A percentile compares a stretch with the other conserved stretches of the same genome.
These are phyloP conservation scores for Lolium rigidum DNA, from an alignment of 176 grass and related monocot genomes.

Conservation along the genomic window DNA sequence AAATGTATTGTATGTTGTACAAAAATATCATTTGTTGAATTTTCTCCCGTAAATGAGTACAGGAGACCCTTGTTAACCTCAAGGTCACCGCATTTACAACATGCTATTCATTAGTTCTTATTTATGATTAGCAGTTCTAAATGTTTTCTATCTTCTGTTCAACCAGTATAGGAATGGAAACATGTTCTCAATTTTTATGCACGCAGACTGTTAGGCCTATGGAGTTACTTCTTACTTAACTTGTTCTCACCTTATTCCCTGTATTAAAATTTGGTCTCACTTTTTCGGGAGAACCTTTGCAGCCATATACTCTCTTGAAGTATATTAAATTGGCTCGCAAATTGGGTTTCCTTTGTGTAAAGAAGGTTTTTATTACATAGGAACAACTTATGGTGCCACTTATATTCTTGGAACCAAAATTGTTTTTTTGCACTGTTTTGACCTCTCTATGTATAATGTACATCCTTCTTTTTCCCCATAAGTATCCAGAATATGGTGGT, in stretches of 20 bases:
- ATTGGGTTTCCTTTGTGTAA: neutral
- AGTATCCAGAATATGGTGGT: too few species aligned
- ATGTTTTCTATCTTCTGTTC: too few species aligned
- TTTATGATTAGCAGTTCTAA: too few species aligned
- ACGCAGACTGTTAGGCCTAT: neutral
- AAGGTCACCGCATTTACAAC: too few species aligned
- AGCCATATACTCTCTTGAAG: neutral
- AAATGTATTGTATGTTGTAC: too few species aligned
- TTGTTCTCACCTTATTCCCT: neutral
- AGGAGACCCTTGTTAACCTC: too few species aligned
- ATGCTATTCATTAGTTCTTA: too few species aligned
- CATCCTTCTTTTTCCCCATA: too few species aligned
- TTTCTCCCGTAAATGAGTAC: too few species aligned
- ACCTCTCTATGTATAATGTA: too few species aligned
- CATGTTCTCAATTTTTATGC: neutral
- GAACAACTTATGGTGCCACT: neutral
- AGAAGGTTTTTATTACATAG: neutral
- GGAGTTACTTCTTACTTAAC: neutral
- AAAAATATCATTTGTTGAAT: too few species aligned
- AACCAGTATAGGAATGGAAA: too few species aligned
- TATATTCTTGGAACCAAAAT: neutral
- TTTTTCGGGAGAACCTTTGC: neutral
- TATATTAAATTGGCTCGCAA: neutral
- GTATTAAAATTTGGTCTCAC: neutral
- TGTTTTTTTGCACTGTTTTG: neutral